Evolutionary conservation across 23 red algal genomes (phyloP), one percentile per base, ranked within the genome.

Genomic region (Gracilaria gracilis): DNA sequence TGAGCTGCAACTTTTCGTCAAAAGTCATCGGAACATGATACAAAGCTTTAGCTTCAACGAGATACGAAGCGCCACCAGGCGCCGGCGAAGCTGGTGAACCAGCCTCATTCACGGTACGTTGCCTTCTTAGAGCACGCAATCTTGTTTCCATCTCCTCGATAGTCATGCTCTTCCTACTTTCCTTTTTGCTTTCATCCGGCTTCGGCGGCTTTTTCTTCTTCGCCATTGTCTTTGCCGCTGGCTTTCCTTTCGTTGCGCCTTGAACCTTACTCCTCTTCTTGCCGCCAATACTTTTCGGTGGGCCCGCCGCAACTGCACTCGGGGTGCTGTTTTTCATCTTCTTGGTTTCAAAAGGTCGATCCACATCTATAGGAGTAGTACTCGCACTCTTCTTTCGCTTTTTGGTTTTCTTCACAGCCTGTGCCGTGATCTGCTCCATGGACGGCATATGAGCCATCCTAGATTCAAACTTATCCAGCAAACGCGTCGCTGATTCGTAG

Each of bases 391-490:
- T 92, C 67, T 92, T 83, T 28, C 79, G 76, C 59, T 92, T 92
- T 44, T 92, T 92, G 15, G 44, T 47, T 42, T 92, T 92, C 84
- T 88, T 88, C 64, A 59, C 27, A 14, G 73, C 29, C 27, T 33
- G 33, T n/a, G 61, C 25, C 25, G 72, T 55, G 33, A 67, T 31
- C 42, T 83, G 73, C 32, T 84, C 75, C 53, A 57, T 32, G 1
- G 82, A 83, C 7, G 94, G 94, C 80, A 96, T 37, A 49, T 76
- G 39, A 51, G 66, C 73, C 75, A 96, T 88, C 67, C 83, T 91
- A 16, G 67, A 42, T 77, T 99, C 97, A 75, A 99, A 96, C 51
- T 83, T 87, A 37, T 92, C 97, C 37, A 91, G 77, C 6, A 99
- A 83, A 37, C 82, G 93, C 1, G 64, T 65, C 11, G 97, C 97